A percentile compares a stretch with the other conserved stretches of the same genome.
phyloP scores from a whole-genome alignment of 2,329 filamentous ascomycete genomes.

The Hypomyces rosellus region DNA sequence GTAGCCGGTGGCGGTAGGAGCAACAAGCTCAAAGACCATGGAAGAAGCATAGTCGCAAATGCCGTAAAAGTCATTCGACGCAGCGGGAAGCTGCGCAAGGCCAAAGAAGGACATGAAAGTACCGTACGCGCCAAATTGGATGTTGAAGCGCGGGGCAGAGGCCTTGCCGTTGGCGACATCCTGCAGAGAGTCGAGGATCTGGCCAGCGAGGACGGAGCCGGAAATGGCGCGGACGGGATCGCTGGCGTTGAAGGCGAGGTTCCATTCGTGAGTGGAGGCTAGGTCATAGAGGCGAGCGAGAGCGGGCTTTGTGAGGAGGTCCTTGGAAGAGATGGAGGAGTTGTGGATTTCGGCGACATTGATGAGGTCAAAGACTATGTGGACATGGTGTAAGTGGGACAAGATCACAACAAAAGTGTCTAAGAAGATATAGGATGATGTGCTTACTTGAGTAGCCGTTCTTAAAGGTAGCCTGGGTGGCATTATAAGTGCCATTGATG shows the following conservation, averaged over 20 bases:
- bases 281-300: conserved; percentile 62
- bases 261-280: conserved; percentile 75
- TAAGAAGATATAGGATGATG: not conserved
- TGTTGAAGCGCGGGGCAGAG: conserved; percentile 35
- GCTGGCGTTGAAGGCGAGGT: conserved; percentile 72
- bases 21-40: conserved; percentile 71
- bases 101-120: conserved; percentile 60
- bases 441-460: conserved; percentile 56
- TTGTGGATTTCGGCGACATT: conserved; percentile 58
- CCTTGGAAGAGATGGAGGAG: conserved; percentile 47
- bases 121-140: conserved; percentile 57
- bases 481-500: conserved; percentile 45
- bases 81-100: conserved; percentile 44
- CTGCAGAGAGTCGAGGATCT: conserved; percentile 49
- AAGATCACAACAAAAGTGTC: not conserved
- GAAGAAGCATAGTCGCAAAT: conserved; percentile 78
- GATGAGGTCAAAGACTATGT: conserved; percentile 55
- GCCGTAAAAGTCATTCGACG: conserved; percentile 60
- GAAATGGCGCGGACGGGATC: conserved; percentile 57
- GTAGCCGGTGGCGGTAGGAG: conserved; percentile 47
- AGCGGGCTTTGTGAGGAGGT: conserved; percentile 53
- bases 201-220: conserved; percentile 50
- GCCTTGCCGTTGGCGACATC: conserved; percentile 38
- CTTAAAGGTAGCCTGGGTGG: conserved; percentile 45
- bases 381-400: not conserved